These are phyloP conservation scores for Rhizoctonia solani DNA, from an alignment of 1,284 basidiomycete genomes.

Conservation along the genomic window DNA sequence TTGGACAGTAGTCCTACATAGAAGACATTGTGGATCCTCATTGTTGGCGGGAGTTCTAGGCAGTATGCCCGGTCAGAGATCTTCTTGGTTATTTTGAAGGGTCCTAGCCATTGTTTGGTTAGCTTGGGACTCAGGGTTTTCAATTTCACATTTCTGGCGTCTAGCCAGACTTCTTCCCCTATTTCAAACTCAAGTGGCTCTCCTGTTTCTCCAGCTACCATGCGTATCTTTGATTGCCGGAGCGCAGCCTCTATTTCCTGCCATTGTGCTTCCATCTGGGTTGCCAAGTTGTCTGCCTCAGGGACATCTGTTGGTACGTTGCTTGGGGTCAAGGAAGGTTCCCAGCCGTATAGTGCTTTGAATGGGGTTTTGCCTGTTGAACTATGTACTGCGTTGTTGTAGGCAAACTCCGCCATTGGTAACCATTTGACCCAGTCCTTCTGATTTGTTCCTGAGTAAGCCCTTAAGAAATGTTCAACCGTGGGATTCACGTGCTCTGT, in stretches of 20 bases:
- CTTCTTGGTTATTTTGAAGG: slow-evolving; percentile 5
- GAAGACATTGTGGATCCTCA: slow-evolving; percentile 23
- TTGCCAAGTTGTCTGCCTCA: too few relatives aligned
- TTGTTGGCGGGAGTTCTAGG: not conserved
- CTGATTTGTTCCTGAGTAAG: slow-evolving; percentile 36
- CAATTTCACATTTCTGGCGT: too few relatives aligned
- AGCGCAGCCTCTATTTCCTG: too few relatives aligned
- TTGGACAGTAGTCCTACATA: not conserved
- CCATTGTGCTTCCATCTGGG: too few relatives aligned
- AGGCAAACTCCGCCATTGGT: slow-evolving; percentile 13
- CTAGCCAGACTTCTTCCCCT: too few relatives aligned
- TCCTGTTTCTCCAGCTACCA: too few relatives aligned
- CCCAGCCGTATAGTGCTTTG: not conserved
- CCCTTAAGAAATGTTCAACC: slow-evolving; percentile 40
- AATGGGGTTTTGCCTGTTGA: slow-evolving; percentile 20
- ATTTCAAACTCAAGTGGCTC: too few relatives aligned
- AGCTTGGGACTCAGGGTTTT: too few relatives aligned
- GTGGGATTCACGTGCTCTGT: slow-evolving; percentile 42
- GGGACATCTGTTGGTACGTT: too few relatives aligned
- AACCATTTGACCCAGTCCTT: not conserved
- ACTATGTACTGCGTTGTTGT: slow-evolving; percentile 21
- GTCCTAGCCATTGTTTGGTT: not conserved
- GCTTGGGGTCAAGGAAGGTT: too few relatives aligned
- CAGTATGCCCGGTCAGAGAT: slow-evolving; percentile 1
- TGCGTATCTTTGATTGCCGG: too few relatives aligned